phyloP scores from a whole-genome alignment of 805 yeast species.

The Wickerhamomyces bisporus region DNA sequence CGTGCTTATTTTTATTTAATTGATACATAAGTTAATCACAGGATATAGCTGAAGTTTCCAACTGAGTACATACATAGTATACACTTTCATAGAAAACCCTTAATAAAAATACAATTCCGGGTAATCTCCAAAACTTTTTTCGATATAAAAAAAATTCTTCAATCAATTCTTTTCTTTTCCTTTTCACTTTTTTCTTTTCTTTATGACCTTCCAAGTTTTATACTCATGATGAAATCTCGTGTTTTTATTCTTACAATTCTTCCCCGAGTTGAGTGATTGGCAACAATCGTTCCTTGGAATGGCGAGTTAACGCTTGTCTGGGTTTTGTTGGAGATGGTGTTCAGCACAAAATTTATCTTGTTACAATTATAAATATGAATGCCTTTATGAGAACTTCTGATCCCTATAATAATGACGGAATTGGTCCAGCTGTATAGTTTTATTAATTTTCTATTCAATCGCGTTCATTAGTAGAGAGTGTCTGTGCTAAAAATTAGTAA shows the following conservation, averaged over 20 bases:
- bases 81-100: too few species aligned
- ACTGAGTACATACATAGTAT: too few species aligned
- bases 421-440: neutral
- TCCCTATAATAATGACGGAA: conserved; percentile 7
- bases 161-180: conserved; percentile 4
- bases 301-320: conserved; percentile 15
- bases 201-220: conserved; percentile 29
- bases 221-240: conserved; percentile 30
- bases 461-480: too few species aligned
- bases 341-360: conserved; percentile 26
- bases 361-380: conserved; percentile 21
- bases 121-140: neutral
- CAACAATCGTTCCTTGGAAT: conserved; percentile 16
- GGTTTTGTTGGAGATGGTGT: conserved; percentile 27
- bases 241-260: conserved; percentile 22
- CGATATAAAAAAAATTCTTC: neutral
- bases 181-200: conserved; percentile 6
- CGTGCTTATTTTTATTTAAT: too few species aligned
- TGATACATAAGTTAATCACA: too few species aligned
- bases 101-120: too few species aligned
- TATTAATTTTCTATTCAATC: too few species aligned
- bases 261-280: conserved; percentile 22
- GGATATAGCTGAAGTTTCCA: too few species aligned
- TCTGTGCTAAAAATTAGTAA: too few species aligned
- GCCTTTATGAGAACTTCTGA: conserved; percentile 25